Percentiles rank a stretch among this genome's conserved stretches.
Evolutionary conservation across 306 rosid species (phyloP).

Genomic region (Urtica urens): DNA sequence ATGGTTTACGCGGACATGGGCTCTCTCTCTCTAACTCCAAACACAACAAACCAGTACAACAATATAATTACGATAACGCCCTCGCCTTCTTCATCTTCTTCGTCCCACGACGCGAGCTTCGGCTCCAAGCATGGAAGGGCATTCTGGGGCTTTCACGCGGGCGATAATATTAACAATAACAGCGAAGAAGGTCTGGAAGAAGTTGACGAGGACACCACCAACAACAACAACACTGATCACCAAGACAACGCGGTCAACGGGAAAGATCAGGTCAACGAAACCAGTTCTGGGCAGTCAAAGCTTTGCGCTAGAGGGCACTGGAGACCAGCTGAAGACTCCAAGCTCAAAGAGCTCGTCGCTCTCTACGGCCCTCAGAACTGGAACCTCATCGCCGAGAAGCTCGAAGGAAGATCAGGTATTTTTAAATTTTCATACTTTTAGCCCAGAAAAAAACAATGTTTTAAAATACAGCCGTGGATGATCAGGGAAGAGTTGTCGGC

Average conservation of each 20-base stretch:
- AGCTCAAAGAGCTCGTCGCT: constrained; percentile 85
- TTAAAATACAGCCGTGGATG: neutral
- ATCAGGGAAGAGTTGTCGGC: constrained; percentile 84
- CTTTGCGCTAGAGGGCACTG: constrained; percentile 97
- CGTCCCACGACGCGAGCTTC: constrained; percentile 21
- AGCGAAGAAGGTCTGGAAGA: constrained; percentile 17
- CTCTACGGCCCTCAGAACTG: constrained; percentile 97
- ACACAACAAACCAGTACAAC: constrained; percentile 17
- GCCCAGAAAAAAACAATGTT: neutral
- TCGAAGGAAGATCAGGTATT: constrained; percentile 96
- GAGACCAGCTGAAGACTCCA: constrained; percentile 96
- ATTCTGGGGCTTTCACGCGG: constrained; percentile 39
- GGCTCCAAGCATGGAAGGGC: constrained; percentile 23
- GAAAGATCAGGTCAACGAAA: constrained; percentile 18
- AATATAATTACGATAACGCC: too few species aligned
- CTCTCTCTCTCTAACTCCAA: constrained; percentile 51
- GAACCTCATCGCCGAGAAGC: constrained; percentile 92
- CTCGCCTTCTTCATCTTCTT: constrained; percentile 28
- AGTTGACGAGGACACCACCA: neutral
- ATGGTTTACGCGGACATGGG: constrained; percentile 54
- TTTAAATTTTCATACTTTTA: neutral
- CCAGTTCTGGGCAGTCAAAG: constrained; percentile 50
- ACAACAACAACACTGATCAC: constrained; percentile 28
- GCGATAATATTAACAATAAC: constrained; percentile 18
- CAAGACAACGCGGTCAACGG: constrained; percentile 18